These are phyloP conservation scores for Phoma sp. DNA, from an alignment of 2,329 filamentous ascomycete species.

Conservation along the genomic window DNA sequence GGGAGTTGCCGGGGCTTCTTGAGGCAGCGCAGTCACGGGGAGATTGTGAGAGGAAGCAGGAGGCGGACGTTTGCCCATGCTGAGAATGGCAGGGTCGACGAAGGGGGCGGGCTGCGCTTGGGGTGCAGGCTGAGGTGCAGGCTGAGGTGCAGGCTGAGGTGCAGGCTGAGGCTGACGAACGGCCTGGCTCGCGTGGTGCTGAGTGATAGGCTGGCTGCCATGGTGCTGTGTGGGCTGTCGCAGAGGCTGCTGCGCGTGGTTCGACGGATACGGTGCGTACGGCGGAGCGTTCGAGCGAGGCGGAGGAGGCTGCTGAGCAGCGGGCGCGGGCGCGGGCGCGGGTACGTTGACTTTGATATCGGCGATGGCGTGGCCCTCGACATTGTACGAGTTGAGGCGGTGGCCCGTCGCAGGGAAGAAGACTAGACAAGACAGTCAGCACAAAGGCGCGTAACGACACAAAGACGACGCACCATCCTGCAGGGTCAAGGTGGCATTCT, in stretches of 20 bases:
- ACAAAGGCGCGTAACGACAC: neutral
- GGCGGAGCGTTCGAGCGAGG: conserved; percentile 24
- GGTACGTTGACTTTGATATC: conserved; percentile 62
- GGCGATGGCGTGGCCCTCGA: conserved; percentile 64
- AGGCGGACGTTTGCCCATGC: conserved; percentile 58
- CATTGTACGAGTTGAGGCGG: conserved; percentile 59
- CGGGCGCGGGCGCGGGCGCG: conserved; percentile 6
- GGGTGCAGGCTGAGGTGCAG: conserved; percentile 31
- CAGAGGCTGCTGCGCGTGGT: conserved; percentile 16
- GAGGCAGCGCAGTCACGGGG: conserved; percentile 31
- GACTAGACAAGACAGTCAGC: conserved; percentile 43
- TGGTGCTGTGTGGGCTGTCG: conserved; percentile 18
- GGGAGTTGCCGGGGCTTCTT: conserved; percentile 52
- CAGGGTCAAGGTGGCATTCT: conserved; percentile 67
- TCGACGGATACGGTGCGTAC: conserved; percentile 31
- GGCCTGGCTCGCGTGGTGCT: conserved; percentile 9
- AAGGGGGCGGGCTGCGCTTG: conserved; percentile 57
- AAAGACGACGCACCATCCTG: conserved; percentile 65
- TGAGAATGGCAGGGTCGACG: conserved; percentile 83
- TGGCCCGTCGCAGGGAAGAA: conserved; percentile 62
- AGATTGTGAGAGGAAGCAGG: conserved; percentile 14
- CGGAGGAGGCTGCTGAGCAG: conserved; percentile 14
- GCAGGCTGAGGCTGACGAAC: conserved; percentile 27
- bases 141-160: too few relatives aligned
- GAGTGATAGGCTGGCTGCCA: conserved; percentile 18